phyloP scores from a whole-genome alignment of 2,329 filamentous ascomycete genomes.

The Fusarium sp. region DNA sequence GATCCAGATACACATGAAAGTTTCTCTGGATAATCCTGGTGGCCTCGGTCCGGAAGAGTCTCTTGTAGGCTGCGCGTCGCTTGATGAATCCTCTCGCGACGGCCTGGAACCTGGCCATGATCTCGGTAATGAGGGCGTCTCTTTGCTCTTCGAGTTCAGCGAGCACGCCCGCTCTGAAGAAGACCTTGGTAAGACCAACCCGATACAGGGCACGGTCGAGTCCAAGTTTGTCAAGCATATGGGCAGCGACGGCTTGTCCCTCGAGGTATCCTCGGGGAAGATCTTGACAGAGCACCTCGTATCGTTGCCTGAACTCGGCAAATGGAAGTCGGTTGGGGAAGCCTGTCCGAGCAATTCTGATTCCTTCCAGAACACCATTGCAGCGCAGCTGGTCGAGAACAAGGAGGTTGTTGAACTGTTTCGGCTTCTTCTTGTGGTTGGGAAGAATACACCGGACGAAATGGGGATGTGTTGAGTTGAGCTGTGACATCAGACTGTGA shows the following conservation, averaged over 20 bases:
- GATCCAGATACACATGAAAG: conserved; percentile 88
- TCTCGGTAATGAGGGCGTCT: conserved; percentile 90
- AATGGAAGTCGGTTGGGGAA: conserved; percentile 96
- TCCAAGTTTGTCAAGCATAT: conserved; percentile 90
- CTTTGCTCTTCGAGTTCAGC: conserved; percentile 97
- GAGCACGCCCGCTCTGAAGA: conserved; percentile 95
- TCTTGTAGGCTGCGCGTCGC: conserved; percentile 88
- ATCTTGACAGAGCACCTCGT: conserved; percentile 89
- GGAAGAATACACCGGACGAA: conserved; percentile 98
- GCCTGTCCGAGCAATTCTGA: conserved; percentile 94
- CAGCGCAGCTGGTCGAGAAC: conserved; percentile 97
- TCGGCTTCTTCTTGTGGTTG: conserved; percentile 97
- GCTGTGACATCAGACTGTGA: conserved; percentile 93
- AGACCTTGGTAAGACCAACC: conserved; percentile 95
- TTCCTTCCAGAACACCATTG: conserved; percentile 99
- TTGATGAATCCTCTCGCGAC: conserved; percentile 91
- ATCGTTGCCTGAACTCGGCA: conserved; percentile 92
- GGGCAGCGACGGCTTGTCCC: conserved; percentile 83
- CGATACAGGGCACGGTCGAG: conserved; percentile 89
- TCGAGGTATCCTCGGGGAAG: conserved; percentile 94
- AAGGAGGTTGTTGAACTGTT: conserved; percentile 90
- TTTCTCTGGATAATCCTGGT: conserved; percentile 95
- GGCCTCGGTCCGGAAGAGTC: conserved; percentile 92
- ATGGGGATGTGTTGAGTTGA: conserved; percentile 96
- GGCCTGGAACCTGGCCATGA: conserved; percentile 94